phyloP scores from a whole-genome alignment of 768 basidiomycete species.

The Solioccasus polychromus region DNA sequence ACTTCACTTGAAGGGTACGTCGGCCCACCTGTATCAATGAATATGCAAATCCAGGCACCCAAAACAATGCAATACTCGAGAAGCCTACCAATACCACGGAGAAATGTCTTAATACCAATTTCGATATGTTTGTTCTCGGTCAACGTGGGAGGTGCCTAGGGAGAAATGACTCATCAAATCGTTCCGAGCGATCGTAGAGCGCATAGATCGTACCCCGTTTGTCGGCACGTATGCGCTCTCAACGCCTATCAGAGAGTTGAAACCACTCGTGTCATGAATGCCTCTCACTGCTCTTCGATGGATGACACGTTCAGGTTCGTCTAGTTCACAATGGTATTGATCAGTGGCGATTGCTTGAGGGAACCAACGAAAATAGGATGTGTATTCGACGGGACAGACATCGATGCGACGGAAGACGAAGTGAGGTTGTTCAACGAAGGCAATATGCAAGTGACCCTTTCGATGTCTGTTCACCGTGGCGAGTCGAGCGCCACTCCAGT shows the following conservation, averaged over 20 bases:
- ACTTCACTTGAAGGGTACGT: not conserved
- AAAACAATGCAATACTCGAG: not conserved
- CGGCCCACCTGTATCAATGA: not conserved
- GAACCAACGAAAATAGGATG: not conserved
- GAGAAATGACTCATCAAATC: not conserved
- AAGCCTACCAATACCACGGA: conserved; percentile 2
- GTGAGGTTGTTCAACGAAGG: conserved; percentile 53
- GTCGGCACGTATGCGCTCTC: not conserved
- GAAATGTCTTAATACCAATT: conserved; percentile 3
- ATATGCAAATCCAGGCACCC: not conserved
- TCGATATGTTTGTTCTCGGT: conserved; percentile 1
- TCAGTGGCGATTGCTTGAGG: conserved; percentile 2
- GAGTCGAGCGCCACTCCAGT: conserved; percentile 64
- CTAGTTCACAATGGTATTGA: conserved; percentile 1
- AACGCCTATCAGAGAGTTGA: not conserved
- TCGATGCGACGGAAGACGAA: conserved; percentile 26
- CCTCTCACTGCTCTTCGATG: not conserved
- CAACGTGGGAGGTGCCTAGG: not conserved
- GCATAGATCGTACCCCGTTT: conserved; percentile 1
- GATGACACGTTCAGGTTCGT: not conserved
- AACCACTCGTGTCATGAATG: conserved; percentile 1
- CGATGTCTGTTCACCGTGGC: conserved; percentile 56
- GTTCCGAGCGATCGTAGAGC: conserved; percentile 5
- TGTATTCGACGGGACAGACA: not conserved
- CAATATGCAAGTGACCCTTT: conserved; percentile 53